phyloP scores from a whole-genome alignment of 805 yeast genomes.

The Candida andamanensis region DNA sequence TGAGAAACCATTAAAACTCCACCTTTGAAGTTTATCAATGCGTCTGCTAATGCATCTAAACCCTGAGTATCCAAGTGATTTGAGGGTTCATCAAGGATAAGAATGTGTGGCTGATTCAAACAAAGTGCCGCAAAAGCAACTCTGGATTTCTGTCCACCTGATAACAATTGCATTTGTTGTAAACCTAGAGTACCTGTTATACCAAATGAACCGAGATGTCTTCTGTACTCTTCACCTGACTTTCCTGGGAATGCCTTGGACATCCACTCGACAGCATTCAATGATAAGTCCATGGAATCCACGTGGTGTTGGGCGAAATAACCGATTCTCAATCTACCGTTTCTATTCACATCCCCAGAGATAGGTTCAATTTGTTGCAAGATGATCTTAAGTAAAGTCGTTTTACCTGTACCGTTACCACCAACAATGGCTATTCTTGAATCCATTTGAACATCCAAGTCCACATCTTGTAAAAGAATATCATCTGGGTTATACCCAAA shows the following conservation, averaged over 20 bases:
- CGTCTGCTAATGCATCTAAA: slow-evolving; percentile 90
- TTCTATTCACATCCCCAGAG: slow-evolving; percentile 72
- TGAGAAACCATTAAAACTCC: slow-evolving; percentile 98
- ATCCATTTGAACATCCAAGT: slow-evolving; percentile 85
- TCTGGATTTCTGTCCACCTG: slow-evolving; percentile 98
- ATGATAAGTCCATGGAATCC: slow-evolving; percentile 86
- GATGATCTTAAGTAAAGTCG: slow-evolving; percentile 82
- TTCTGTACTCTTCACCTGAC: slow-evolving; percentile 93
- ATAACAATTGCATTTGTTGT: slow-evolving; percentile 81
- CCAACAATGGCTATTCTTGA: slow-evolving; percentile 96
- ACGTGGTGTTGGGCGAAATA: slow-evolving; percentile 99
- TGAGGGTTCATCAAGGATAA: slow-evolving; percentile 95
- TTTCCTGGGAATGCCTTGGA: slow-evolving; percentile 85
- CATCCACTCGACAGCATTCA: slow-evolving; percentile 94
- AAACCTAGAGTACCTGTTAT: slow-evolving; percentile 91
- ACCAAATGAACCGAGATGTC: slow-evolving; percentile 95
- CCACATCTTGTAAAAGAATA: slow-evolving; percentile 68
- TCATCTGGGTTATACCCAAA: slow-evolving; percentile 75
- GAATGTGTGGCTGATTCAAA: slow-evolving; percentile 81
- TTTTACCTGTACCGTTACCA: slow-evolving; percentile 99
- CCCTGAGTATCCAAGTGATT: slow-evolving; percentile 98
- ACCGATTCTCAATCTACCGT: slow-evolving; percentile 86
- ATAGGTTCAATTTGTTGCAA: slow-evolving; percentile 74
- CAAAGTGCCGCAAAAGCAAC: slow-evolving; percentile 97
- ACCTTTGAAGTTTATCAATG: slow-evolving; percentile 82